A percentile compares a stretch with the other conserved stretches of the same genome.
phyloP scores from a whole-genome alignment of 1,284 basidiomycete species.

The Melampsora americana region DNA sequence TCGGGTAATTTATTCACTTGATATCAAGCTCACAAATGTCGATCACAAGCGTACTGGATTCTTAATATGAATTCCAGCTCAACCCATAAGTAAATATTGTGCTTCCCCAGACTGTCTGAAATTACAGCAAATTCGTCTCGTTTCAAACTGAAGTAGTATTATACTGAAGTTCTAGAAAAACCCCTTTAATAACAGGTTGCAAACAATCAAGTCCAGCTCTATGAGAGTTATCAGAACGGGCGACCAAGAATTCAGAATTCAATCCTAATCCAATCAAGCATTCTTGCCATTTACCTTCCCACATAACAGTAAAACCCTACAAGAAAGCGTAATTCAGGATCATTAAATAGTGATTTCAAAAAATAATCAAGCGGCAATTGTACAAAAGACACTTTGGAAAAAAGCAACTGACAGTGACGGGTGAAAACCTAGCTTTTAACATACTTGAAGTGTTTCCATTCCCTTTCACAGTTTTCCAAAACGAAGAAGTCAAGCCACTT shows the following conservation, averaged over 20 bases:
- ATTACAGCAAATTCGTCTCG: too few relatives aligned
- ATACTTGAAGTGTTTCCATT: slow-evolving; percentile 27
- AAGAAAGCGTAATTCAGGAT: background rate
- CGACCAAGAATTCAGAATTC: slow-evolving; percentile 36
- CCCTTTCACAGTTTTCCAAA: slow-evolving; percentile 25
- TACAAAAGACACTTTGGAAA: too few relatives aligned
- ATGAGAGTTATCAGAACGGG: background rate
- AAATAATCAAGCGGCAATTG: too few relatives aligned
- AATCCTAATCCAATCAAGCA: slow-evolving; percentile 36
- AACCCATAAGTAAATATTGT: too few relatives aligned
- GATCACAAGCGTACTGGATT: too few relatives aligned
- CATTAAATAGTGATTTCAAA: too few relatives aligned
- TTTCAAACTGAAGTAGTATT: background rate
- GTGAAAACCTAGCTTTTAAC: slow-evolving; percentile 24
- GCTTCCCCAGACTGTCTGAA: too few relatives aligned
- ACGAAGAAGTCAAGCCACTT: slow-evolving; percentile 18
- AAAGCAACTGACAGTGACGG: slow-evolving; percentile 21
- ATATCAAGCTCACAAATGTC: too few relatives aligned
- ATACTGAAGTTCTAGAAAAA: slow-evolving; percentile 1
- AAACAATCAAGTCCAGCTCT: background rate
- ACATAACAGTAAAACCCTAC: slow-evolving; percentile 38
- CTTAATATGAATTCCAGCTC: too few relatives aligned
- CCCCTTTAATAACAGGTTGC: slow-evolving; percentile 1
- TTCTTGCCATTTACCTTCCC: slow-evolving; percentile 40
- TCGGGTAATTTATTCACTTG: too few relatives aligned